Evolutionary conservation across 2,329 filamentous ascomycete species (phyloP), one percentile per base, ranked within the genome.

Genomic region (Trichoderma pleuroti): DNA sequence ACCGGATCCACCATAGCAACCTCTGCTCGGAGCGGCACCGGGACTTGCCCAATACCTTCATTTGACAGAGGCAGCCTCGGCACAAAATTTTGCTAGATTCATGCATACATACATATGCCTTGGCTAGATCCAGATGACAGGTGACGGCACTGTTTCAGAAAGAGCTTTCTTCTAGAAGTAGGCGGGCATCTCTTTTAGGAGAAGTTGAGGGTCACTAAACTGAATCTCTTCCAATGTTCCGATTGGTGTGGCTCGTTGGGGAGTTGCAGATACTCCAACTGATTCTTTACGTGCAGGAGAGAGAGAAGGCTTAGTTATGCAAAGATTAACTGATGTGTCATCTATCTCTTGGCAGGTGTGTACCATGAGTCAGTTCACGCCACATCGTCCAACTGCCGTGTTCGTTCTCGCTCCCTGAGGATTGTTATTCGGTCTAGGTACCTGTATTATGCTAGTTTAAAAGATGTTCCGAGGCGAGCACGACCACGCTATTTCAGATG

Each of bases 281-380:
- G 5, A 7, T 24, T 24, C 11, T 8, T 11, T 8, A 8, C 3
- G 21, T 7, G 7, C 2, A 24, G 5, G n/a, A 14, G 10, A 12
- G 10, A 12, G 21, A 24, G 0, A 0, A 8, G 2, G n/a, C 46
- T 52, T 14, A 21, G 3, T 4, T 3, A 52, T 12, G n/a, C n/a
- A 24, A 14, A 14, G n/a, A 12, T 52, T 21, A 52, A 52, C 46
- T 24, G 21, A 14, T 24, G 11, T 12, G 6, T 18, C 3, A 24
- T 14, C 5, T 52, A 12, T 24, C n/a, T 52, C 46, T 24, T 21
- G 18, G 21, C 5, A 52, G 21, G 3, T 24, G 21, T 10, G 24
- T 21, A n/a, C n/a, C n/a, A 24, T 24, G 11, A 12, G 46, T 24
- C 11, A 24, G 2, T 24, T 0, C n/a, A 12, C 7, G 46, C 21